These are phyloP conservation scores for Candida corydali DNA, from an alignment of 805 yeast species.

Conservation along the genomic window DNA sequence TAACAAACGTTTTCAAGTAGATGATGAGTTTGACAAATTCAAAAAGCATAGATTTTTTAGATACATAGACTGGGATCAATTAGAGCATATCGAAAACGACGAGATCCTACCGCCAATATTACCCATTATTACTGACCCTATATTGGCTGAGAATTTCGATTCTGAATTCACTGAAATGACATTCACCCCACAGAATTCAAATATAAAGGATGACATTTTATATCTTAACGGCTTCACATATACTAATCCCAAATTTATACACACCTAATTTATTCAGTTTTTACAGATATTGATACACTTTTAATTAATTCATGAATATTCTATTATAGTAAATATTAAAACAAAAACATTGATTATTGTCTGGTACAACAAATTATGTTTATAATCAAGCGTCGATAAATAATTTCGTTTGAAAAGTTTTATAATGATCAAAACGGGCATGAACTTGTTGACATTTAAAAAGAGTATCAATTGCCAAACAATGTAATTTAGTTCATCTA, in stretches of 20 bases:
- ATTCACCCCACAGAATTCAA: conserved; percentile 25
- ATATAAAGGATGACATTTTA: conserved; percentile 26
- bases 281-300: too few relatives aligned
- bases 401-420: conserved; percentile 20
- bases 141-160: conserved; percentile 43
- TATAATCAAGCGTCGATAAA: conserved; percentile 10
- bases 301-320: background rate
- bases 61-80: conserved; percentile 31
- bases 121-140: conserved; percentile 41
- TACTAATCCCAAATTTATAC: conserved; percentile 35
- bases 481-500: conserved; percentile 14
- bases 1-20: conserved; percentile 33
- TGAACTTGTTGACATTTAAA: background rate
- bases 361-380: conserved; percentile 3
- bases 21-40: conserved; percentile 28
- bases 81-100: conserved; percentile 20
- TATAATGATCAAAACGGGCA: conserved; percentile 7
- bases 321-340: background rate
- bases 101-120: conserved; percentile 35
- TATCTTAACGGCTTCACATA: conserved; percentile 40
- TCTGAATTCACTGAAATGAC: conserved; percentile 39
- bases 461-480: conserved; percentile 14
- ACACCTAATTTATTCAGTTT: too few relatives aligned
- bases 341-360: conserved; percentile 7
- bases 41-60: conserved; percentile 38